Evolutionary conservation across 192 early-diverging fungal genomes (phyloP).

Genomic region (Dissophora globulifera): DNA sequence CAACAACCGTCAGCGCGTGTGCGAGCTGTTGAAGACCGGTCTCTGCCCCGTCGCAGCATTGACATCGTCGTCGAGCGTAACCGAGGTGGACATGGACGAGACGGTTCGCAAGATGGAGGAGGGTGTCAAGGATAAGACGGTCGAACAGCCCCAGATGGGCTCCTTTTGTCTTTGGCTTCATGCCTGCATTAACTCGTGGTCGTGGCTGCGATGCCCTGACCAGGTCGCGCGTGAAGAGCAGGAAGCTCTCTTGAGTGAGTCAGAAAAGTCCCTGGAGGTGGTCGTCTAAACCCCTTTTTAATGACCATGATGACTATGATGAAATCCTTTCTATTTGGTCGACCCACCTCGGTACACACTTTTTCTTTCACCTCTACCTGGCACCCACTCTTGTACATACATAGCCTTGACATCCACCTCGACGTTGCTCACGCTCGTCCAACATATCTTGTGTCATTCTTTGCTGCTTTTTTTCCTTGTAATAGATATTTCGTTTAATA

Average conservation of each 20-base stretch:
- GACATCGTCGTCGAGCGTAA: too few species aligned
- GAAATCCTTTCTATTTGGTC: neutral
- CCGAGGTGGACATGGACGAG: constrained; percentile 25
- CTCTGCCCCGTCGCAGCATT: constrained; percentile 3
- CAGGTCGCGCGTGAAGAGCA: constrained; percentile 6
- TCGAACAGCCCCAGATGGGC: neutral
- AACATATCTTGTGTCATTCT: too few species aligned
- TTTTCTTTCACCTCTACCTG: neutral
- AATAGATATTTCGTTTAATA: too few species aligned
- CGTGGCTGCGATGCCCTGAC: constrained; percentile 30
- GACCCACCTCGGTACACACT: neutral
- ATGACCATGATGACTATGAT: neutral
- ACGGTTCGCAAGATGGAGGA: constrained; percentile 48
- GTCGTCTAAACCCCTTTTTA: neutral
- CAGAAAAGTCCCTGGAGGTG: constrained; percentile 9
- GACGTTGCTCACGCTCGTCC: too few species aligned
- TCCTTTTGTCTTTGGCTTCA: constrained; percentile 21
- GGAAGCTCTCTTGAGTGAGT: constrained; percentile 7
- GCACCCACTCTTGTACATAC: too few species aligned
- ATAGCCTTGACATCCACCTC: neutral
- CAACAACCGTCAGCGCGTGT: constrained; percentile 46
- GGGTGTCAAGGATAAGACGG: constrained; percentile 40
- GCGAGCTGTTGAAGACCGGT: constrained; percentile 30
- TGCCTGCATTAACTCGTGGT: constrained; percentile 8
- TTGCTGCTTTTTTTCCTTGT: too few species aligned